Base-by-base conservation (phyloP, 805 yeast genomes). In the Wickerhamiella slavikovae region DNA sequence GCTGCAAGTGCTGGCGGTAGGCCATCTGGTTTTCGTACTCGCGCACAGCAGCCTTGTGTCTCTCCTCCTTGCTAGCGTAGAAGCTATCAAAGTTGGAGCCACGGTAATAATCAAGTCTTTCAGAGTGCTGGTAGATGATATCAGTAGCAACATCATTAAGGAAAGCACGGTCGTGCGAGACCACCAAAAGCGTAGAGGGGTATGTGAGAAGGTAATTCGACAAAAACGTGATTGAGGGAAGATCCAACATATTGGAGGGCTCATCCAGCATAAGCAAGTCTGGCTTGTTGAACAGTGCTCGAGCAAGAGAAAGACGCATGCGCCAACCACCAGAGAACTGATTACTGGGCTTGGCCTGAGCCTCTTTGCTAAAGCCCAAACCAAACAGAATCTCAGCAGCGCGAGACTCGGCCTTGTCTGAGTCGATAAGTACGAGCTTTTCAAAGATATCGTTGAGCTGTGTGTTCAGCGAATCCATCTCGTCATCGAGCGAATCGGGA, bases 241-340 rank as follows among this genome's bases (percentile, higher is more conserved):
- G 94, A 68, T 89, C 99, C 92, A 89, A 77, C 94, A 83, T 89
- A 73, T 89, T 89, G 37, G 96, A 83, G 46, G 99, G 99, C 65
- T 89, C 99, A 68, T 89, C 98, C 39, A 89, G 65, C 48, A 89
- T 60, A 40, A 89, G 61, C 39, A 89, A 61, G 52, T 89, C 98
- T 1, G 98, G 98, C 49, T 80, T 74, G 65, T 95, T 85, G 64
- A 89, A 89, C 49, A 89, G 64, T 0, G 98, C 98, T 57, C 98
- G 71, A 3, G 98, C 98, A 36, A 89, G 64, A n/a, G 95, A 78
- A 39, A 89, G 65, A 62, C 98, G 77, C 98, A 89, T 89, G 66
- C 98, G 75, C 98, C 98, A 89, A 71, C 99, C 99, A 68, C 99
- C 99, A 30, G 95, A 82, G 52, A 89, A 89, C 17, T 82, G 66